These are phyloP conservation scores for Pyrenula massariospora DNA, from an alignment of 495 filamentous ascomycete species.

Conservation along the genomic window DNA sequence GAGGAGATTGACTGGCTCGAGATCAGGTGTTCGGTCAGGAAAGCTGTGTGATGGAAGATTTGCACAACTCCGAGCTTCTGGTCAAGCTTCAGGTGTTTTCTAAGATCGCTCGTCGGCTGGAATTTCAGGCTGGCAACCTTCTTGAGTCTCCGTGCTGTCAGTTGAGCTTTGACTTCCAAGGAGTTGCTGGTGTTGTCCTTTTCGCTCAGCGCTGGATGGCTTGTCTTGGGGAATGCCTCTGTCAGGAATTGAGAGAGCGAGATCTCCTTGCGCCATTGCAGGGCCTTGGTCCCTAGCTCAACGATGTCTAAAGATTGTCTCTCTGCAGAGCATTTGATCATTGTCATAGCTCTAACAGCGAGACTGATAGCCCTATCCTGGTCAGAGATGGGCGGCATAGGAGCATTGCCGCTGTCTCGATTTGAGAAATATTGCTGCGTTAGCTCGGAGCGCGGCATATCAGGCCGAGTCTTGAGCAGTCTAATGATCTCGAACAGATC, in stretches of 20 bases:
- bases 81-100: conserved; percentile 18
- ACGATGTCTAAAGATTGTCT: conserved; percentile 8
- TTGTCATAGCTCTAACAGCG: conserved; percentile 20
- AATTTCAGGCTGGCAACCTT: conserved; percentile 16
- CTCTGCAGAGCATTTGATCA: conserved; percentile 16
- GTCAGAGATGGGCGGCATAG: conserved; percentile 5
- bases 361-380: conserved; percentile 15
- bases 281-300: conserved; percentile 9
- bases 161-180: conserved; percentile 8
- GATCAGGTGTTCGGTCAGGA: conserved; percentile 20
- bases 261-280: conserved; percentile 12
- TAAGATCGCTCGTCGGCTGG: conserved; percentile 17
- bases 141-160: conserved; percentile 17
- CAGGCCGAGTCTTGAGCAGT: conserved; percentile 6
- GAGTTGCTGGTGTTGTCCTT: conserved; percentile 2
- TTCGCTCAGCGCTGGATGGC: conserved; percentile 16
- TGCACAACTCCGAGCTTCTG: conserved; percentile 12
- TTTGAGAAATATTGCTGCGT: background rate
- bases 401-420: background rate
- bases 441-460: background rate
- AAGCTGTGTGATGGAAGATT: conserved; percentile 17
- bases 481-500: conserved; percentile 17
- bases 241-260: conserved; percentile 12
- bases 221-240: conserved; percentile 13
- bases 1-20: conserved; percentile 8